Base-by-base conservation (phyloP, 225 moss, liverwort and hornwort genomes). In the Bryoerythrophyllum caledonicum region DNA sequence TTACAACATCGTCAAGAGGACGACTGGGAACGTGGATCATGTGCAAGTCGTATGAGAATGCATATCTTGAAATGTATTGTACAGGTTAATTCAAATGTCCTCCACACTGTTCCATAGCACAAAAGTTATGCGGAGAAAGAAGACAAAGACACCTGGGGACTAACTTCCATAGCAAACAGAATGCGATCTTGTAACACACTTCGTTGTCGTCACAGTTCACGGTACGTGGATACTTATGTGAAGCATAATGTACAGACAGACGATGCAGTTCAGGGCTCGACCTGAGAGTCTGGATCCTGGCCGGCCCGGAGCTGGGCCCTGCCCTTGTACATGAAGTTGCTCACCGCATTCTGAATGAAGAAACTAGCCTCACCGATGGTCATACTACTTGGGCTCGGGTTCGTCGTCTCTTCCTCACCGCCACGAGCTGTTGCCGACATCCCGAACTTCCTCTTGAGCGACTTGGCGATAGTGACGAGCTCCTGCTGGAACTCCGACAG, bases 281-380 rank as follows among this genome's bases (percentile, higher is more conserved):
- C 77, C 21, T 46, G 20, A 16, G 72, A 17, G 1, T 77, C 73
- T 16, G 35, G 82, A 66, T 82, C 28, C 56, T 35, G 14, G 1
- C 77, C 77, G 10, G 77, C 82, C 20, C 26, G 41, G 19, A 77
- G 62, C 12, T 81, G 81, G 4, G 34, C 7, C 56, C 20, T 68
- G 53, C 73, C 77, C 48, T 25, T 53, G 53, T 28, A 10, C 82
- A 82, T 77, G 73, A 77, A 82, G 67, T 6, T 72, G 5, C 63
- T 77, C 72, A 82, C 68, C 0, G 77, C 72, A 6, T 72, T 46
- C 10, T 82, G 72, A 13, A 82, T 77, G 72, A 77, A 82, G 63
- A 77, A 73, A 26, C 73, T 72, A 20, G 82, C 82, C 62, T 82
- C 82, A 1, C 77, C 77, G 7, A 77, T 37, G 20, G 62, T 77